Conservation (phyloP, 495 filamentous ascomycete genomes). For the Pseudomonodictys pantanalensis region DNA sequence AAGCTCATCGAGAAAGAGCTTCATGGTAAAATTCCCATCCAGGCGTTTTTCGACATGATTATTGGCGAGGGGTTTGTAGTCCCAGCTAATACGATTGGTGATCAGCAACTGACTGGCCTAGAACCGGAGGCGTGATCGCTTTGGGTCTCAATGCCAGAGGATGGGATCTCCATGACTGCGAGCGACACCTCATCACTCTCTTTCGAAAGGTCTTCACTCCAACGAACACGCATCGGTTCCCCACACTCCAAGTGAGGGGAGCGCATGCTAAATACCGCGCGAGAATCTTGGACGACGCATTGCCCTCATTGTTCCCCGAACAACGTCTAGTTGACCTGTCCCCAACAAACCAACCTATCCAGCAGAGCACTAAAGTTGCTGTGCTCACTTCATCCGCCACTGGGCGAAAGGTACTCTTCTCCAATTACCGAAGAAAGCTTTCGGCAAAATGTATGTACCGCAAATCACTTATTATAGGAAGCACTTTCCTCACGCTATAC, state of each 20-base stretch:
- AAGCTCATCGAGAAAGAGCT: constrained; percentile 22
- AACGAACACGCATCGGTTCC: constrained; percentile 3
- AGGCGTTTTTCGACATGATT: constrained; percentile 27
- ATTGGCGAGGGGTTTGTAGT: constrained; percentile 23
- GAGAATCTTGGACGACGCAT: constrained; percentile 5
- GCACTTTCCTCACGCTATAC: neutral
- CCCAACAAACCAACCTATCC: constrained; percentile 4
- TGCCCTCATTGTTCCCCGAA: constrained; percentile 7
- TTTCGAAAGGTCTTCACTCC: neutral
- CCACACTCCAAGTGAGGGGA: constrained; percentile 1
- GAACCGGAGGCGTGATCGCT: constrained; percentile 21
- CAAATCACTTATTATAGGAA: neutral
- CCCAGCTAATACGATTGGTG: neutral
- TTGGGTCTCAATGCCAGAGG: constrained; percentile 12
- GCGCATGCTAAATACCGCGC: constrained; percentile 13
- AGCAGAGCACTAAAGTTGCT: constrained; percentile 8
- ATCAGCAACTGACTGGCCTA: neutral
- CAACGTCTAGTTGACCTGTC: constrained; percentile 8
- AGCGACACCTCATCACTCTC: constrained; percentile 6
- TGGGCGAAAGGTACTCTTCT: constrained; percentile 13
- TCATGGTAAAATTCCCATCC: constrained; percentile 20
- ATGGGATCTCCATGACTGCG: constrained; percentile 12
- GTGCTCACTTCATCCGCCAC: constrained; percentile 14
- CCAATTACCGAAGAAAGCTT: constrained; percentile 12
- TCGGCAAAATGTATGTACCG: neutral